Conservation (phyloP, 345 rosid genomes). For the Schrenkiella parvula region DNA sequence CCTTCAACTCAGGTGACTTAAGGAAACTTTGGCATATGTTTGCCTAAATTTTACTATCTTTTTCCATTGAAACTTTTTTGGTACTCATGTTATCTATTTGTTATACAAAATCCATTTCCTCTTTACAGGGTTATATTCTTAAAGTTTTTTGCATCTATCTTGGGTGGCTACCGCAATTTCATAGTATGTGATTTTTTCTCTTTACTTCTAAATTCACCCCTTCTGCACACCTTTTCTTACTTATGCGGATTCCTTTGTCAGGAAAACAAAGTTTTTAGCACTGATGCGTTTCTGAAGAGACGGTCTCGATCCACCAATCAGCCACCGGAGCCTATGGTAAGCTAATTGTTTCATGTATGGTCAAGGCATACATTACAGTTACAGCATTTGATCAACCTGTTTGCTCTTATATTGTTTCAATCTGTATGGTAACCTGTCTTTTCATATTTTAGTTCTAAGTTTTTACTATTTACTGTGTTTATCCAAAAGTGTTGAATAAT, state of each 20-base stretch:
- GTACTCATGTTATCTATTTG: conserved; percentile 12
- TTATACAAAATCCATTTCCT: conserved; percentile 25
- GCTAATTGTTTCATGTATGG: conserved; percentile 21
- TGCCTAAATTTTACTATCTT: neutral
- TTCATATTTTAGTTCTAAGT: neutral
- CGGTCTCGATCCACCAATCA: conserved; percentile 88
- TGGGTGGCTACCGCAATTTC: conserved; percentile 98
- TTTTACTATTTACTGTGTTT: neutral
- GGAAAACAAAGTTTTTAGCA: conserved; percentile 85
- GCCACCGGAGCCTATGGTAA: conserved; percentile 91
- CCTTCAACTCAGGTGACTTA: conserved; percentile 82
- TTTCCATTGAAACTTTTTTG: neutral
- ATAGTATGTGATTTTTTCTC: conserved; percentile 49
- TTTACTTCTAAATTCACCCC: conserved; percentile 6
- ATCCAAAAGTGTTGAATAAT: neutral
- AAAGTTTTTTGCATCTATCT: conserved; percentile 86
- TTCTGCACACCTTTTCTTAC: neutral
- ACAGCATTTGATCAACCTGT: neutral
- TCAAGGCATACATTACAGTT: conserved; percentile 10
- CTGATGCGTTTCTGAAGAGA: conserved; percentile 87
- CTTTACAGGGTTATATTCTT: conserved; percentile 90
- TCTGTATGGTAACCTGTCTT: conserved; percentile 10
- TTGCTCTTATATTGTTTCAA: neutral
- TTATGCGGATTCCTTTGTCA: conserved; percentile 33
- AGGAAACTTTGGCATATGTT: conserved; percentile 22